Evolutionary conservation across 1,284 basidiomycete genomes (phyloP), one percentile per base, ranked within the genome.

Genomic region (Termitomyces sp.): DNA sequence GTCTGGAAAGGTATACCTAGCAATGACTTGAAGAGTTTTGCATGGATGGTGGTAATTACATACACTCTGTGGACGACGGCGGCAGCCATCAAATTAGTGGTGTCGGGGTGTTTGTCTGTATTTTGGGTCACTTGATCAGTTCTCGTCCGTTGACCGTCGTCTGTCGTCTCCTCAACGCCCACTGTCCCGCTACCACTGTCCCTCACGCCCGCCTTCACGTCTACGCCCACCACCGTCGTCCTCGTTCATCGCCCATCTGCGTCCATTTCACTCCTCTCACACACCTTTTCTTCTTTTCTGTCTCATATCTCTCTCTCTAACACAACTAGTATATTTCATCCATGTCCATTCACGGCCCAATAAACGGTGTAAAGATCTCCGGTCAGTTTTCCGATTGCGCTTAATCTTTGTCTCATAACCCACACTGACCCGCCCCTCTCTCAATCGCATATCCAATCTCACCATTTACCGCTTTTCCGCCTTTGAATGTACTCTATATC

Each of bases 331-430:
- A 53, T 24, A 43, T 53, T 46, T 48, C 58, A 57, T 66, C 64
- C 62, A 88, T 90, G 87, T 76, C 86, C 58, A 82, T 82, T 57
- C 84, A 88, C 72, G 84, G 78, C 62, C 88, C 88, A 69, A 91
- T 93, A 73, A 93, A 93, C 71, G 91, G 91, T 67, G 86, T 93
- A 72, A 92, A 88, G 80, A 82, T 93, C 65, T 88, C 88, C 71
- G 83, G 91, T 93, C 72, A 76, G 90, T 88, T 44, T 61, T 57
- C 48, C 48, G 14, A 40, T 45, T 49, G 39, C 53, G 46, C 46
- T 37, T 54, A 53, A 21, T 40, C 48, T 41, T 44, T 59, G 52
- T 62, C 60, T 60, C 49, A 39, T 61, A 42, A 63, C 60, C 57
- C 57, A 49, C 57, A 53, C 58, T 59, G 52, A 56, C 45, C 57